A percentile compares a stretch with the other conserved stretches of the same genome.
Conservation (phyloP, 2,329 filamentous ascomycete genomes). For the Trichoderma sp. region DNA sequence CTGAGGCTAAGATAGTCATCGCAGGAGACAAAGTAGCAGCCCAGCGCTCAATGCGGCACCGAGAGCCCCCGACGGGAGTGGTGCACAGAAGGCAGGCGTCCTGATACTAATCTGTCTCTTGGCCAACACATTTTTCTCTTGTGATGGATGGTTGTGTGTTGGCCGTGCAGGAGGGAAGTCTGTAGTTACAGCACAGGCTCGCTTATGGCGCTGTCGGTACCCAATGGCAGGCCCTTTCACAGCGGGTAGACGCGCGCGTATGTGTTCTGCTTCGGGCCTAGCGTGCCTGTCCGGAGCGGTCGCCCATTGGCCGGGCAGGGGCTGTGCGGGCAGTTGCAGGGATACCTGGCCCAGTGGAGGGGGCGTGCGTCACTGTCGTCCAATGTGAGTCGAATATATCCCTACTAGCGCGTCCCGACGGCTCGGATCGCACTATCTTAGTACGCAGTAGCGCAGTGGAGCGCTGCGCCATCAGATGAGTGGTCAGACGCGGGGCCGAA, state of each 20-base stretch:
- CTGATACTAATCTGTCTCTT: no score
- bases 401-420: slow-evolving; percentile 38
- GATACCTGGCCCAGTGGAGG: slow-evolving; percentile 11
- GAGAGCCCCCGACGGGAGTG: neutral
- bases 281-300: slow-evolving; percentile 25
- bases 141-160: slow-evolving; percentile 26
- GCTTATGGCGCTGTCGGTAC: slow-evolving; percentile 32
- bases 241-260: slow-evolving; percentile 34
- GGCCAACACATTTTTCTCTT: no score
- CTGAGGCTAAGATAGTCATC: neutral
- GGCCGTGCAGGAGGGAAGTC: slow-evolving; percentile 27
- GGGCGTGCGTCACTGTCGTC: slow-evolving; percentile 19
- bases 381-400: slow-evolving; percentile 24
- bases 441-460: slow-evolving; percentile 27
- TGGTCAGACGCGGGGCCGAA: slow-evolving; percentile 27
- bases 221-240: slow-evolving; percentile 29
- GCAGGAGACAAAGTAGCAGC: neutral
- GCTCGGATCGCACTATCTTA: slow-evolving; percentile 36
- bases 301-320: slow-evolving; percentile 29
- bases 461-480: slow-evolving; percentile 24
- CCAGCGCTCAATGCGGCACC: neutral
- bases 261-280: slow-evolving; percentile 23
- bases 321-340: slow-evolving; percentile 2
- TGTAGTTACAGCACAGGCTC: slow-evolving; percentile 26
- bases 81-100: neutral